These are phyloP conservation scores for Boletellus ananiceps DNA, from an alignment of 768 basidiomycete species.

Conservation along the genomic window DNA sequence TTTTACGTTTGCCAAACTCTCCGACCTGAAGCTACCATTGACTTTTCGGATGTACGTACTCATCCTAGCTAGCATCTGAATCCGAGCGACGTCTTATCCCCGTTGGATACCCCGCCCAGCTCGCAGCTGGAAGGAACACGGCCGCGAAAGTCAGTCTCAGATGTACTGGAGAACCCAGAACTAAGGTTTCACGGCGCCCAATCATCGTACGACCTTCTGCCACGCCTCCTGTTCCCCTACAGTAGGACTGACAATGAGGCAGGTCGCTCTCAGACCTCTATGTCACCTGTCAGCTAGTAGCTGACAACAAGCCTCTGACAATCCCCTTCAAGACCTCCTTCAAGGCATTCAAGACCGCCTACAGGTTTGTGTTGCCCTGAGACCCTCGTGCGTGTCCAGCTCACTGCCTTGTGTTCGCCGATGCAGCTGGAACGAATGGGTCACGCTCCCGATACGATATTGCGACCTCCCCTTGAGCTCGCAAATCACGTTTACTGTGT, in stretches of 20 bases:
- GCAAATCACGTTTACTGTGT: conserved; percentile 91
- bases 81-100: neutral
- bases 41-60: conserved; percentile 73
- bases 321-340: conserved; percentile 89
- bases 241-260: conserved; percentile 20
- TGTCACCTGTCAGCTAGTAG: conserved; percentile 86
- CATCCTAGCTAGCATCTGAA: neutral
- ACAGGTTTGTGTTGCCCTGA: conserved; percentile 50
- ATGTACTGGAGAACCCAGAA: conserved; percentile 80
- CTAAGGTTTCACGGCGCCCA: conserved; percentile 80
- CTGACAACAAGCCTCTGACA: conserved; percentile 90
- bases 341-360: conserved; percentile 84
- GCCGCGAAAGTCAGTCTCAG: conserved; percentile 65
- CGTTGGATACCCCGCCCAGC: conserved; percentile 35
- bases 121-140: conserved; percentile 84
- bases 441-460: conserved; percentile 87
- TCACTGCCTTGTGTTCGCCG: neutral
- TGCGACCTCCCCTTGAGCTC: conserved; percentile 88
- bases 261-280: conserved; percentile 91
- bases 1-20: conserved; percentile 88
- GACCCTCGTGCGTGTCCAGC: neutral
- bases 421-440: conserved; percentile 91
- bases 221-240: conserved; percentile 5
- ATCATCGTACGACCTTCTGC: conserved; percentile 47
- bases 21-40: conserved; percentile 82